Conservation (phyloP, 2,329 filamentous ascomycete species). For the Colletotrichum cordylinicola region DNA sequence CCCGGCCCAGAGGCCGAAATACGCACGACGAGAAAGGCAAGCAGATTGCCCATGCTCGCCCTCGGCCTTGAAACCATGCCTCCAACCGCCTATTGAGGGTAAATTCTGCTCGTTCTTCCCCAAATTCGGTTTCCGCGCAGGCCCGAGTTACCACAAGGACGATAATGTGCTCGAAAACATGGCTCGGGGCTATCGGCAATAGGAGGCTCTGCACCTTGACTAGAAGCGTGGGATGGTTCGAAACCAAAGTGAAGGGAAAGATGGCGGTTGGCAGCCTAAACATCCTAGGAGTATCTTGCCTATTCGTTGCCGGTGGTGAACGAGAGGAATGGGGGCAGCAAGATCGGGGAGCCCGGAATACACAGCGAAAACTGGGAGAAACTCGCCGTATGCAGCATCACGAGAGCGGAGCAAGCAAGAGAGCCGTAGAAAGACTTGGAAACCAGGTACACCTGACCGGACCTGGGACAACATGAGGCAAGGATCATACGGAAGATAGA, state of each 20-base stretch:
- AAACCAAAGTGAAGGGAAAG: background rate
- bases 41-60: background rate
- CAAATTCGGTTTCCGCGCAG: background rate
- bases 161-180: background rate
- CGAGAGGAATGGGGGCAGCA: background rate
- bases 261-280: background rate
- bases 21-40: background rate
- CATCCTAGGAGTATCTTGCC: background rate
- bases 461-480: background rate
- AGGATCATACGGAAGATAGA: background rate
- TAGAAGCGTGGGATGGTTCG: background rate
- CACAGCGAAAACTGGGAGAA: background rate
- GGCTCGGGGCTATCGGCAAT: background rate
- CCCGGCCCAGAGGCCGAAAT: background rate
- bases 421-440: background rate
- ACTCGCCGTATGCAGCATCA: too few relatives aligned
- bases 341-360: background rate
- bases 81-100: background rate
- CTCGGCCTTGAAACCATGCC: background rate
- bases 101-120: background rate
- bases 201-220: background rate
- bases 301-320: background rate
- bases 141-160: background rate
- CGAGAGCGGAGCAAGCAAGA: background rate
- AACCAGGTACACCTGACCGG: background rate